Evolutionary conservation across 2,329 filamentous ascomycete genomes (phyloP).

Genomic region (Pyricularia pennisetigena): DNA sequence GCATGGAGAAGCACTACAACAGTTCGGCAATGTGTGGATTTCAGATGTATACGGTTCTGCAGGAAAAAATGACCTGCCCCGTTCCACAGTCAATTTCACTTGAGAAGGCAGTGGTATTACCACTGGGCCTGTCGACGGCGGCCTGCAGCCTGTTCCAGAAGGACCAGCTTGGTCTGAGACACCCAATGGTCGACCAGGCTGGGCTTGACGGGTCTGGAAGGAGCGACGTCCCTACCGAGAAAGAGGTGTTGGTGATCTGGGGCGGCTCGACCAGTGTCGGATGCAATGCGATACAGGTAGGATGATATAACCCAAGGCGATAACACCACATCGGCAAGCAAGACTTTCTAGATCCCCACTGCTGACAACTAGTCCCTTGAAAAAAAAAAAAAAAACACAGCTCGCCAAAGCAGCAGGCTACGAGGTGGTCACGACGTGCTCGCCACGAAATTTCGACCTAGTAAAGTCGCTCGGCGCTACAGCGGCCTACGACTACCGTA

Average conservation of each 20-base stretch:
- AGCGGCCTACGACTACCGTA: slow-evolving; percentile 26
- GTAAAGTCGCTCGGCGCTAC: slow-evolving; percentile 26
- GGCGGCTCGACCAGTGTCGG: slow-evolving; percentile 37
- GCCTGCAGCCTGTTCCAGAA: slow-evolving; percentile 15
- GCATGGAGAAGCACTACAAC: slow-evolving; percentile 4
- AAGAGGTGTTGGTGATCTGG: slow-evolving; percentile 19
- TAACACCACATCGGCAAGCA: background rate
- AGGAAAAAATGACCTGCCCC: background rate
- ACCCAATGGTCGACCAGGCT: slow-evolving; percentile 3
- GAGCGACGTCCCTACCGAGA: background rate
- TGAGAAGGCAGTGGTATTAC: slow-evolving; percentile 16
- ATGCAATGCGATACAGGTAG: slow-evolving; percentile 24
- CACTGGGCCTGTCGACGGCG: slow-evolving; percentile 18
- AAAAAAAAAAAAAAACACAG: slow-evolving; percentile 19
- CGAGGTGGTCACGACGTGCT: slow-evolving; percentile 27
- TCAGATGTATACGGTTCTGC: slow-evolving; percentile 13
- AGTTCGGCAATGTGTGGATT: slow-evolving; percentile 11
- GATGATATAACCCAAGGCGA: background rate
- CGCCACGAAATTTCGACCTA: slow-evolving; percentile 19
- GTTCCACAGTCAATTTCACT: slow-evolving; percentile 17
- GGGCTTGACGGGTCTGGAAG: background rate
- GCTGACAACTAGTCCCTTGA: too few species aligned
- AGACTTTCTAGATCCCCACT: background rate
- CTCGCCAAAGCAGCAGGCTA: slow-evolving; percentile 32
- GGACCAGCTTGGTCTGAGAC: slow-evolving; percentile 12